A percentile compares a stretch with the other conserved stretches of the same genome.
Conservation (phyloP, 2,329 filamentous ascomycete species). For the Fusarium chaquense region DNA sequence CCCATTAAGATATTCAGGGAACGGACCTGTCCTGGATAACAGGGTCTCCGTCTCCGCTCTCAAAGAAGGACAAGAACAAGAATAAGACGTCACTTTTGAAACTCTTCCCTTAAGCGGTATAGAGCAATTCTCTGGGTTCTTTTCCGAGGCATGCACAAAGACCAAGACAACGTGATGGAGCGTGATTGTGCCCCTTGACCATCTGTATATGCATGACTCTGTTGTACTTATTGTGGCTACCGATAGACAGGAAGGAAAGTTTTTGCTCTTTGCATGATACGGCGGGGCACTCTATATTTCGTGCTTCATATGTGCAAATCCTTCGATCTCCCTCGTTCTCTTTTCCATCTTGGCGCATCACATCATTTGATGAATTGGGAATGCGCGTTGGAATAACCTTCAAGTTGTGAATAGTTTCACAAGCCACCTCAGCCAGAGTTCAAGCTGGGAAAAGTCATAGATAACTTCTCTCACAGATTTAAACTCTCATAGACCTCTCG, state of each 20-base stretch:
- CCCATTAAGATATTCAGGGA: neutral
- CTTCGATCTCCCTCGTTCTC: neutral
- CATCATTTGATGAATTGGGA: neutral
- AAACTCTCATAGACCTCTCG: neutral
- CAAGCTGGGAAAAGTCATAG: neutral
- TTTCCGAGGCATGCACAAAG: conserved; percentile 30
- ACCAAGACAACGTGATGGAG: neutral
- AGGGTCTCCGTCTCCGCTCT: conserved; percentile 28
- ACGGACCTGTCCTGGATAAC: conserved; percentile 25
- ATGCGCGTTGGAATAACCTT: neutral
- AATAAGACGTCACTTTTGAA: conserved; percentile 31
- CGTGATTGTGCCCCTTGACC: neutral
- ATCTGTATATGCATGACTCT: conserved; percentile 12
- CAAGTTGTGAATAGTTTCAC: neutral
- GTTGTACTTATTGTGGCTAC: neutral
- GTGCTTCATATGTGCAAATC: neutral
- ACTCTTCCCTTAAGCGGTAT: conserved; percentile 17
- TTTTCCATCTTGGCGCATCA: neutral
- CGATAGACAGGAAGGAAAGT: conserved; percentile 13
- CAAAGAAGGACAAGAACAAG: neutral
- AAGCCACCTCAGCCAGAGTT: neutral
- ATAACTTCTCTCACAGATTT: neutral
- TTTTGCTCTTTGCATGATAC: conserved; percentile 7
- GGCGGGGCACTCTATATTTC: conserved; percentile 23
- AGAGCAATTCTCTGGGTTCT: neutral